phyloP scores from a whole-genome alignment of 1,284 basidiomycete genomes.

The Cryptococcus sp. region DNA sequence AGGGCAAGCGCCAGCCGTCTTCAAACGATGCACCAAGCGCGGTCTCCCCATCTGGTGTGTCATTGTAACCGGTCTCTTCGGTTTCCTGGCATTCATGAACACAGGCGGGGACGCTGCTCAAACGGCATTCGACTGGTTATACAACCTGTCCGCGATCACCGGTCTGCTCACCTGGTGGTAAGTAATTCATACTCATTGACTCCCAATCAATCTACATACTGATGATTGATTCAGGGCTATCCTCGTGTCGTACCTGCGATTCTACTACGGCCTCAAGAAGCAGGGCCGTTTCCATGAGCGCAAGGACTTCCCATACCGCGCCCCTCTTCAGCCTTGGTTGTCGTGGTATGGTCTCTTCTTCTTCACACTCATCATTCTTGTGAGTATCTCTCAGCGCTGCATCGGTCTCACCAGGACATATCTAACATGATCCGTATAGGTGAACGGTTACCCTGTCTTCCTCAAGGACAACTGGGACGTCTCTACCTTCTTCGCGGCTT shows the following conservation, averaged over 20 bases:
- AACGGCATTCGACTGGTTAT: slow-evolving; percentile 60
- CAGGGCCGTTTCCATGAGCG: slow-evolving; percentile 61
- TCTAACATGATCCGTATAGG: slow-evolving; percentile 2
- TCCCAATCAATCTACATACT: slow-evolving; percentile 17
- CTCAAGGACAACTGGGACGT: slow-evolving; percentile 61
- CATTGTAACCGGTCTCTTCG: slow-evolving; percentile 58
- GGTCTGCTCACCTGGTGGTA: slow-evolving; percentile 66
- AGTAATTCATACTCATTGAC: slow-evolving; percentile 12
- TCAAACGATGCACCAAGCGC: slow-evolving; percentile 66
- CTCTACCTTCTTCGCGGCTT: slow-evolving; percentile 49
- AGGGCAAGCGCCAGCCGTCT: slow-evolving; percentile 63
- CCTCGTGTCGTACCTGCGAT: slow-evolving; percentile 71
- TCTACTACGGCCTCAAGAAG: slow-evolving; percentile 64
- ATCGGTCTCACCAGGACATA: no score
- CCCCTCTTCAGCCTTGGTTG: slow-evolving; percentile 58
- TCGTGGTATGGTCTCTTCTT: slow-evolving; percentile 48
- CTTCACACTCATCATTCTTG: slow-evolving; percentile 19
- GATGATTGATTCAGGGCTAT: slow-evolving; percentile 57
- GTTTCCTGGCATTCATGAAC: slow-evolving; percentile 60
- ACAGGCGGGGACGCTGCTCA: slow-evolving; percentile 38
- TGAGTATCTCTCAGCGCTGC: background rate
- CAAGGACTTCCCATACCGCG: slow-evolving; percentile 60
- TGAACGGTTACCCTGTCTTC: slow-evolving; percentile 59
- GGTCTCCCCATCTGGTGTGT: slow-evolving; percentile 71
- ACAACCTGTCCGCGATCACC: slow-evolving; percentile 69